Percentiles rank a stretch among this genome's conserved stretches.
Evolutionary conservation across 257 asterid genomes (phyloP).

Genomic region (Lycium barbarum): DNA sequence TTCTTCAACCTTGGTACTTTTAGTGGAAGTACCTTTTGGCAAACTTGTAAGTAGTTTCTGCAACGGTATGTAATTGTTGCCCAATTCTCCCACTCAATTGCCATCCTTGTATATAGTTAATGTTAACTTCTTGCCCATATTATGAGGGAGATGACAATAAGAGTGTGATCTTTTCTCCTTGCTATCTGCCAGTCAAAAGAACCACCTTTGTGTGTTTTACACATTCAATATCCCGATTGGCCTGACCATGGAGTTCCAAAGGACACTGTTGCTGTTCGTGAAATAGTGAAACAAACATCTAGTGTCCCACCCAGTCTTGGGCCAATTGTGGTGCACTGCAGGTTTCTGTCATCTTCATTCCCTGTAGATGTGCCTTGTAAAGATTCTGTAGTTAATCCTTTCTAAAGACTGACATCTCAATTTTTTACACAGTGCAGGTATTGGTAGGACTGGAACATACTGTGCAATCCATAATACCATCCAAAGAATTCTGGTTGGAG

Average conservation of each 20-base stretch:
- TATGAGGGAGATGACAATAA: slow-evolving; percentile 9
- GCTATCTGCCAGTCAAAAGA: slow-evolving; percentile 73
- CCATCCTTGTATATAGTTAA: neutral
- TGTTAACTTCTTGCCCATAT: neutral
- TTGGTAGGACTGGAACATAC: slow-evolving; percentile 96
- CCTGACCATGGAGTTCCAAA: slow-evolving; percentile 98
- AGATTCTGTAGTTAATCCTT: neutral
- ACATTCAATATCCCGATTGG: slow-evolving; percentile 96
- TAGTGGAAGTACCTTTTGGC: neutral
- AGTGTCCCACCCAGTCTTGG: slow-evolving; percentile 72
- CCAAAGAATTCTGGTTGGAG: slow-evolving; percentile 80
- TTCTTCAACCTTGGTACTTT: slow-evolving; percentile 14
- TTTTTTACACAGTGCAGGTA: slow-evolving; percentile 79
- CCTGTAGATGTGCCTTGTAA: neutral
- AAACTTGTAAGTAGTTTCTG: neutral
- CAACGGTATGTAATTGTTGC: neutral
- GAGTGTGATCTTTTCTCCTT: slow-evolving; percentile 24
- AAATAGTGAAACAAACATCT: slow-evolving; percentile 68
- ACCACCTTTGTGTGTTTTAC: slow-evolving; percentile 79
- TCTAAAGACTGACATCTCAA: slow-evolving; percentile 31
- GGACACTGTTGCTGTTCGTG: slow-evolving; percentile 84
- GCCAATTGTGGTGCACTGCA: slow-evolving; percentile 98
- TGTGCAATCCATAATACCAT: slow-evolving; percentile 84
- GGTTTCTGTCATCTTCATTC: slow-evolving; percentile 45
- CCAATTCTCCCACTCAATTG: slow-evolving; percentile 18